Evolutionary conservation across 257 asterid genomes (phyloP), one percentile per base, ranked within the genome.

Genomic region (Penstemon newberryi): DNA sequence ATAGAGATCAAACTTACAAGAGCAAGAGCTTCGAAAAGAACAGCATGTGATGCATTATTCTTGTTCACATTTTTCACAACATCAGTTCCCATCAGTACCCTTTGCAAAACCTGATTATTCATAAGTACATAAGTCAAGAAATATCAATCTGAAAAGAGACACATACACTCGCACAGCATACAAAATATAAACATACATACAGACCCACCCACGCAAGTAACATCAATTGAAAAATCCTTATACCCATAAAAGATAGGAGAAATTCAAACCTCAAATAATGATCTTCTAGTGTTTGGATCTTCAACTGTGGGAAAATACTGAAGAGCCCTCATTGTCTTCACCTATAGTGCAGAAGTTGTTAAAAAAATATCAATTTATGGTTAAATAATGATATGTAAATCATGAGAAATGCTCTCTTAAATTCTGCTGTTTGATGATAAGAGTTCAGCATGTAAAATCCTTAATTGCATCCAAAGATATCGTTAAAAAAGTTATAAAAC

Each of bases 1-100:
- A 46, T 7, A 58, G 65, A 68, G 71, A 70, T 38, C 53, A 52
- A 70, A 78, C 79, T 70, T 86, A 94, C 99, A 70, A 94, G 96
- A 62, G 98, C 93, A 86, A 94, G 99, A 64, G 99, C 97, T 84
- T 94, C 99, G 66, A 94, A 94, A 67, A 94, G 96, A 75, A 94
- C 99, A 75, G 99, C 99, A 82, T 94, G 99, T 38, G 99, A 94
- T 59, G 99, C 99, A 81, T 94, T 94, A 76, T 94, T 94, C 87
- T 94, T 94, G 89, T 94, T 94, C 79, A 94, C 99, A 79, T 94
- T 94, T 83, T 94, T 94, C 84, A 94, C 99, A 54, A 94, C 99
- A 75, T 94, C 99, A 51, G 99, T 94, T 79, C 98, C 99, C 96
- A 94, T 87, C 53, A 94, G 86, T 78, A 94, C 89, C 90, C 96